Percentiles rank a stretch among this genome's conserved stretches.
phyloP scores from a whole-genome alignment of 345 rosid genomes.

The Citrus sinensis region DVS_A1.0 CM039163.1:52053501-52054000 shows the following conservation, averaged over 20 bases:
- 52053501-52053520: slow-evolving; percentile 82
- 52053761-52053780: not conserved
- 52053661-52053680: not conserved
- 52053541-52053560: slow-evolving; percentile 47
- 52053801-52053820: not conserved
- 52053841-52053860: slow-evolving; percentile 97
- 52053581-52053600: not conserved
- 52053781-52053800: not conserved
- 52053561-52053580: not conserved
- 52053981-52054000: not conserved
- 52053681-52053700: too few relatives aligned
- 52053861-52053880: slow-evolving; percentile 53
- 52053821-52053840: not conserved
- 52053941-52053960: slow-evolving; percentile 28
- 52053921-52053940: slow-evolving; percentile 23
- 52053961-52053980: too few relatives aligned
- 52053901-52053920: slow-evolving; percentile 64
- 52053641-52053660: not conserved
- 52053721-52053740: too few relatives aligned
- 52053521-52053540: slow-evolving; percentile 72
- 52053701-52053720: too few relatives aligned
- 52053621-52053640: not conserved
- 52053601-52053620: not conserved
- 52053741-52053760: not conserved
- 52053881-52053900: slow-evolving; percentile 66